Conservation (phyloP, 768 basidiomycete species). For the Mycena metata region DNA sequence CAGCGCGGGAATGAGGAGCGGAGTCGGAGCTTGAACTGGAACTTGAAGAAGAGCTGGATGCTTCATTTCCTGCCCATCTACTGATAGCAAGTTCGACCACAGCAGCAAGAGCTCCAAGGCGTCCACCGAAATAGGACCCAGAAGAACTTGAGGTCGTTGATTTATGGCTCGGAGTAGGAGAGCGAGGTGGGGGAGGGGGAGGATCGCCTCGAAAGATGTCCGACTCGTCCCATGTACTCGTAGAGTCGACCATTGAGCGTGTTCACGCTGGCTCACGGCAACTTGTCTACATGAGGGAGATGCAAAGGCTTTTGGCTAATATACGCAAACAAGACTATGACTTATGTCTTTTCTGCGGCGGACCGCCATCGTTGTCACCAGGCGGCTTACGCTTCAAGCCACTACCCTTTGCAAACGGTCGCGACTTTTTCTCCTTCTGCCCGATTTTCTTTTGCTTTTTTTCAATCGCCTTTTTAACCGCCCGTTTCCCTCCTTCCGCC, state of each 20-base stretch:
- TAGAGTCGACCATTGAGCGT: not conserved
- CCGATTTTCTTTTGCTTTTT: constrained; percentile 90
- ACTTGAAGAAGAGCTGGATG: constrained; percentile 46
- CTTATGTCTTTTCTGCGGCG: constrained; percentile 25
- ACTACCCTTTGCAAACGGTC: constrained; percentile 68
- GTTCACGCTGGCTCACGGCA: constrained; percentile 18
- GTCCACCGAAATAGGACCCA: constrained; percentile 56
- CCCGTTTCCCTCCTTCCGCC: constrained; percentile 79
- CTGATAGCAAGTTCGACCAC: constrained; percentile 79
- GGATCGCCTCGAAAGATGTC: constrained; percentile 76
- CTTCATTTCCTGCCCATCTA: constrained; percentile 74
- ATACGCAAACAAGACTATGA: constrained; percentile 10
- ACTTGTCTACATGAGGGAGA: constrained; percentile 14
- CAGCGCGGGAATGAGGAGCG: constrained; percentile 54
- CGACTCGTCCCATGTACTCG: constrained; percentile 23
- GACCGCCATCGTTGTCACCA: constrained; percentile 33
- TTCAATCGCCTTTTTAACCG: constrained; percentile 89
- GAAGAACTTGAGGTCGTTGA: constrained; percentile 53
- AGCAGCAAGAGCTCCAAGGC: constrained; percentile 67
- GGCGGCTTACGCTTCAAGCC: constrained; percentile 28
- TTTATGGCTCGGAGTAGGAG: constrained; percentile 44
- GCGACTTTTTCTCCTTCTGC: constrained; percentile 90
- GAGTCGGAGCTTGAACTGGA: constrained; percentile 49
- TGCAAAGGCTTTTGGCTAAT: constrained; percentile 8
- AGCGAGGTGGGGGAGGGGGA: constrained; percentile 50